Base-by-base conservation (phyloP, 129 eudicot genomes). In the Centrapalus pauciflorus region DNA sequence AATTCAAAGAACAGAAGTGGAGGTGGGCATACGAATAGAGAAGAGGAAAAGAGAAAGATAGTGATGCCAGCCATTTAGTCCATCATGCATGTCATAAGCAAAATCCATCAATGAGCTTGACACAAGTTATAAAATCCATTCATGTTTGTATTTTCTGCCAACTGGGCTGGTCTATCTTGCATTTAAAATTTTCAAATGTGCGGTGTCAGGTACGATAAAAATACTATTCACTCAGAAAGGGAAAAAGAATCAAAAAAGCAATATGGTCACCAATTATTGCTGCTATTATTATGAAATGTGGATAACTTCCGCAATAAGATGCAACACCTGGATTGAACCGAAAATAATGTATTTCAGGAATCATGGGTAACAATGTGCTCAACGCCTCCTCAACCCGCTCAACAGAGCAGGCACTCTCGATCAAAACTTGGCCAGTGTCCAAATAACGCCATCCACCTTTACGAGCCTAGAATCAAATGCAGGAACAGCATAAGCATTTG, bases 381-480 rank as follows among this genome's bases (percentile, higher is more conserved):
- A 89, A 80, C 46, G 99, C 90, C 73, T 94, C 99, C 82, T 94
- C 99, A 50, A 84, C 95, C 30, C 99, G 82, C 55, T 94, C 99
- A 61, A 89, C 97, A 13, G 99, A 94, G 83, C 99, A 94, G 21
- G 99, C 99, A 70, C 99, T 94, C 71, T 94, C 99, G 50, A 94
- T 86, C 71, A 94, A 79, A 67, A 94, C 99, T 75, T 90, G 99
- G 19, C 96, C 99, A 58, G 99, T 94, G 70, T 94, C 99, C 85
- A 87, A 67, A 60, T 89, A 89, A 58, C 95, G 90, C 99, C 99
- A 94, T 33, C 99, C 99, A 50, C 90, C 99, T 72, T 82, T 89
- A 58, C 99, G 95, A 59, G 80, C 87, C 99, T 94, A 77, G 35
- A 67, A 45, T 23, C 56, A 45, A 57, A 69, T 20, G 67, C 46